phyloP scores from a whole-genome alignment of 805 yeast species.

The Candida caryicola region DNA sequence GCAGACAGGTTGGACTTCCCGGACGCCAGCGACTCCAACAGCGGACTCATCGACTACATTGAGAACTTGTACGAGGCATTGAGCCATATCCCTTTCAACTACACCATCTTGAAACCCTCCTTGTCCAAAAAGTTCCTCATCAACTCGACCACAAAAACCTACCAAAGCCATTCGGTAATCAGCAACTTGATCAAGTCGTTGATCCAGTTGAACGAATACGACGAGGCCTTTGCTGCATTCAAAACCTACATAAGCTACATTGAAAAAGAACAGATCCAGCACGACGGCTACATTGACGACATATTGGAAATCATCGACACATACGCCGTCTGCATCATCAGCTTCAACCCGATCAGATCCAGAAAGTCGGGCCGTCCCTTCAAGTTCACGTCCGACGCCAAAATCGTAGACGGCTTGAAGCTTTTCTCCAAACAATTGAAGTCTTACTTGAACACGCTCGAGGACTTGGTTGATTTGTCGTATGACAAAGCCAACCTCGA shows the following conservation, averaged over 20 bases:
- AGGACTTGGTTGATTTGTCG: constrained; percentile 21
- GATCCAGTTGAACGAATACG: constrained; percentile 35
- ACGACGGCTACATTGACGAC: constrained; percentile 28
- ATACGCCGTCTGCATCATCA: constrained; percentile 30
- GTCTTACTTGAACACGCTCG: constrained; percentile 23
- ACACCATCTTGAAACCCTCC: constrained; percentile 13
- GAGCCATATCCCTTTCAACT: constrained; percentile 19
- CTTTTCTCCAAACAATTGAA: constrained; percentile 18
- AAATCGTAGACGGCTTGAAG: constrained; percentile 19
- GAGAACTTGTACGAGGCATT: constrained; percentile 31
- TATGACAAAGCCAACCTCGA: constrained; percentile 23
- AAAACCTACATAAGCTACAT: constrained; percentile 35
- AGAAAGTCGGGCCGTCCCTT: constrained; percentile 15
- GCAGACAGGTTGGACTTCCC: constrained; percentile 40
- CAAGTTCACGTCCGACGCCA: constrained; percentile 21
- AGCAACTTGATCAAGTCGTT: constrained; percentile 29
- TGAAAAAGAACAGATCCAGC: constrained; percentile 31
- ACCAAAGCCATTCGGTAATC: constrained; percentile 36
- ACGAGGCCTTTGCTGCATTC: constrained; percentile 44
- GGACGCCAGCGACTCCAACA: constrained; percentile 35
- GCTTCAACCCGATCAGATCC: constrained; percentile 38
- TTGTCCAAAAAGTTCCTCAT: constrained; percentile 28
- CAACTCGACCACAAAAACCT: constrained; percentile 29
- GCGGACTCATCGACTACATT: constrained; percentile 23
- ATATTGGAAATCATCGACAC: constrained; percentile 32